Evolutionary conservation across 306 rosid species (phyloP).

Genomic region (Clitoria ternatea): DNA sequence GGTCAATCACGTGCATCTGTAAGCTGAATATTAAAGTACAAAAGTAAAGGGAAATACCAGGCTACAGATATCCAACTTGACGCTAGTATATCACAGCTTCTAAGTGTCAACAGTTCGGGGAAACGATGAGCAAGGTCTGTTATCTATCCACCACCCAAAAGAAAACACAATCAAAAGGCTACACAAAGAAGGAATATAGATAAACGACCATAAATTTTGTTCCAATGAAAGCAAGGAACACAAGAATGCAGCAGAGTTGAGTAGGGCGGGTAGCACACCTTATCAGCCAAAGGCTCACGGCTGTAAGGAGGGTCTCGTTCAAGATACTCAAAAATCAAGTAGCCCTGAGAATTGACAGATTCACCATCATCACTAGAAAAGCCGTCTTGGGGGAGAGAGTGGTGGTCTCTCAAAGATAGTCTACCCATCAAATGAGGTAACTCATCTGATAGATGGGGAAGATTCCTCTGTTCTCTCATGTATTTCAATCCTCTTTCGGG

Average conservation of each 20-base stretch:
- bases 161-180: conserved; percentile 20
- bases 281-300: conserved; percentile 91
- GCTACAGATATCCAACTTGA: conserved; percentile 95
- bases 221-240: neutral
- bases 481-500: conserved; percentile 43
- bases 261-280: conserved; percentile 43
- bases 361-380: conserved; percentile 90
- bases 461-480: conserved; percentile 42
- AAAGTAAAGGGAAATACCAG: conserved; percentile 52
- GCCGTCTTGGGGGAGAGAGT: conserved; percentile 49
- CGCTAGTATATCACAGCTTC: conserved; percentile 74
- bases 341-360: conserved; percentile 50
- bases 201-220: neutral
- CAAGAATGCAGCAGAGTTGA: neutral
- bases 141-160: conserved; percentile 45
- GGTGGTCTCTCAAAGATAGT: conserved; percentile 57
- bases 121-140: conserved; percentile 59
- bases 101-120: conserved; percentile 63
- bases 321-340: conserved; percentile 72
- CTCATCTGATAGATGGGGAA: conserved; percentile 39
- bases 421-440: conserved; percentile 46
- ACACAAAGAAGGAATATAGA: neutral
- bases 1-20: conserved; percentile 3
- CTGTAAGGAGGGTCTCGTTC: conserved; percentile 72
- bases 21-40: conserved; percentile 11